A percentile compares a stretch with the other conserved stretches of the same genome.
Conservation (phyloP, 495 filamentous ascomycete genomes). For the Penicillium pancosmium region DNA sequence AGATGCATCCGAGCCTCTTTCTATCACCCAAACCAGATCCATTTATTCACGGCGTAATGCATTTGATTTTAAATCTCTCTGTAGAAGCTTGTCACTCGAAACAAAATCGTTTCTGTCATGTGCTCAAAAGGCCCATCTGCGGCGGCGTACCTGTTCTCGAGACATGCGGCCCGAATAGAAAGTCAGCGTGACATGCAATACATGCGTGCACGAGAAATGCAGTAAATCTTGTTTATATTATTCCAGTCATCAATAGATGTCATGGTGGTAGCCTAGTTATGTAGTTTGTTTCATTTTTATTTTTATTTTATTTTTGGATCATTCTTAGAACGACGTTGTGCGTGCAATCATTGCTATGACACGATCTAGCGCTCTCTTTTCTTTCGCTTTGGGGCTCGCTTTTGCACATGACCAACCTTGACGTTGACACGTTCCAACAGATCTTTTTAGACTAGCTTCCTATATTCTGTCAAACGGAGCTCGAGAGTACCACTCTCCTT, state of each 20-base stretch:
- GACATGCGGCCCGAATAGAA: slow-evolving; percentile 8
- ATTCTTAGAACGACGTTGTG: not conserved
- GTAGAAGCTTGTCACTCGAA: not conserved
- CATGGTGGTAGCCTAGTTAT: slow-evolving; percentile 10
- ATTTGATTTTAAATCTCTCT: not conserved
- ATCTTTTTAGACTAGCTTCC: not conserved
- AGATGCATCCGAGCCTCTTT: not conserved
- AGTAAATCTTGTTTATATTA: not conserved
- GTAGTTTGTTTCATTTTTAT: not conserved
- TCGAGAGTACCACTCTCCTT: slow-evolving; percentile 19
- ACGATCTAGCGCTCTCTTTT: slow-evolving; percentile 5
- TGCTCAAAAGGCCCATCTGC: slow-evolving; percentile 2
- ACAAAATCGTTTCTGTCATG: slow-evolving; percentile 8
- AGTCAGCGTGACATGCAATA: slow-evolving; percentile 12
- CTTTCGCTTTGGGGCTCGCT: not conserved
- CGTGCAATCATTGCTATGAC: not conserved
- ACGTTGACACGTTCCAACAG: too few species aligned
- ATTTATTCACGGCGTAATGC: not conserved
- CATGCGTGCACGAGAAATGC: not conserved
- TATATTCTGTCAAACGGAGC: slow-evolving; percentile 26
- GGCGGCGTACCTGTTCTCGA: slow-evolving; percentile 6
- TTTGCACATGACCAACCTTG: too few species aligned
- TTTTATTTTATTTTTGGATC: not conserved
- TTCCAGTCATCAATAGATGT: not conserved
- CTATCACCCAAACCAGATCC: not conserved